Evolutionary conservation across 2,329 filamentous ascomycete genomes (phyloP).

Genomic region (Acrodontium crateriforme): DNA sequence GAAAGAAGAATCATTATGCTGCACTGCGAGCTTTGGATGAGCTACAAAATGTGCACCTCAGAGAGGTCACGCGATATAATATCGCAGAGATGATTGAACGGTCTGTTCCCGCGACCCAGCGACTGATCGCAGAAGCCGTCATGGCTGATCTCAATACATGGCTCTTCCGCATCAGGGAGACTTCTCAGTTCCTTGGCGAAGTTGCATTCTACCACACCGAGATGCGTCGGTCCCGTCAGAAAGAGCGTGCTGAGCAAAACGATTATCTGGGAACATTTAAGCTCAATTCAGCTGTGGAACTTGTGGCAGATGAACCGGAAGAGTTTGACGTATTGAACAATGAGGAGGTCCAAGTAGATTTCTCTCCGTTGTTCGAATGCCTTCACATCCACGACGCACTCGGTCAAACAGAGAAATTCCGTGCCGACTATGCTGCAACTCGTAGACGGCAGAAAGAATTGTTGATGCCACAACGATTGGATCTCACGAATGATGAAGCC

Average conservation of each 20-base stretch:
- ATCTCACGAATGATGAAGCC: constrained; percentile 68
- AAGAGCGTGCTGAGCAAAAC: constrained; percentile 65
- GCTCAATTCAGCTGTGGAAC: constrained; percentile 86
- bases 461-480: constrained; percentile 62
- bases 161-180: constrained; percentile 89
- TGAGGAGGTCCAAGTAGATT: constrained; percentile 87
- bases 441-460: constrained; percentile 84
- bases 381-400: constrained; percentile 93
- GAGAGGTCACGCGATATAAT: constrained; percentile 87
- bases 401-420: constrained; percentile 82
- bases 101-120: constrained; percentile 84
- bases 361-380: constrained; percentile 86
- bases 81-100: constrained; percentile 92
- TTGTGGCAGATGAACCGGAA: constrained; percentile 88
- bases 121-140: constrained; percentile 86
- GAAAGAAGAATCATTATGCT: constrained; percentile 89
- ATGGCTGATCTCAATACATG: constrained; percentile 96
- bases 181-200: constrained; percentile 88
- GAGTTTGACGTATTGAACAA: constrained; percentile 94
- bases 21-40: constrained; percentile 90
- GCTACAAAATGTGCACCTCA: constrained; percentile 88
- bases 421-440: constrained; percentile 81
- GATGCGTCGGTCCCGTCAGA: constrained; percentile 66
- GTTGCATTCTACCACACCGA: constrained; percentile 96
- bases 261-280: constrained; percentile 70